These are phyloP conservation scores for Colletotrichum destructivum DNA, from an alignment of 2,329 filamentous ascomycete genomes.

Conservation along the genomic window DNA sequence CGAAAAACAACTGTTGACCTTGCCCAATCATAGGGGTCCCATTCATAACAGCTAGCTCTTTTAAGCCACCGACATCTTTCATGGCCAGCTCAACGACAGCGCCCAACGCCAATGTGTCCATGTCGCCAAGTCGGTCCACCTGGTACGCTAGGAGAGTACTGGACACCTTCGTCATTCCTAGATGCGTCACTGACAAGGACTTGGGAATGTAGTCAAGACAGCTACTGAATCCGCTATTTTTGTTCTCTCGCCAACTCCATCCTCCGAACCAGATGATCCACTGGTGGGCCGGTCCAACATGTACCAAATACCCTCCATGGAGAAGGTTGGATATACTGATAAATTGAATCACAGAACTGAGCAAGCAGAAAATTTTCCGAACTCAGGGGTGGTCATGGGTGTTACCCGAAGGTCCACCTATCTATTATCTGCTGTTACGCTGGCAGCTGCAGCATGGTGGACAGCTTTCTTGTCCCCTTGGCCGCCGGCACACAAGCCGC, in stretches of 20 bases:
- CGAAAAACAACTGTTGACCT: no score
- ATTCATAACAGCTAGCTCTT: no score
- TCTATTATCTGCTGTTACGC: conserved; percentile 42
- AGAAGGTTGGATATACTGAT: neutral
- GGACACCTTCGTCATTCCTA: neutral
- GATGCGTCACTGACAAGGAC: neutral
- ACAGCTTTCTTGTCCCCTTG: conserved; percentile 48
- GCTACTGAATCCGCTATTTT: conserved; percentile 22
- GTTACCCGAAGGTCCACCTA: conserved; percentile 51
- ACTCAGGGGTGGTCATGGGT: conserved; percentile 48
- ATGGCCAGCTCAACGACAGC: neutral
- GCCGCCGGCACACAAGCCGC: conserved; percentile 47
- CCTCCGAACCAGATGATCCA: conserved; percentile 51
- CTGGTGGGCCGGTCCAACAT: conserved; percentile 43
- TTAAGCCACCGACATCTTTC: no score
- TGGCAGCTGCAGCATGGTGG: conserved; percentile 42
- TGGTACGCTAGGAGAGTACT: conserved; percentile 18
- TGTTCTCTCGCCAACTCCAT: no score
- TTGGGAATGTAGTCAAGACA: conserved; percentile 3
- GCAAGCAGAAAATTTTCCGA: conserved; percentile 48
- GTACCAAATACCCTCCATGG: no score
- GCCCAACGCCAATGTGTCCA: neutral
- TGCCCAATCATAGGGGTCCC: no score
- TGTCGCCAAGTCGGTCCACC: conserved; percentile 35
- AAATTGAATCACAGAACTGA: conserved; percentile 48